Percentiles rank a stretch among this genome's conserved stretches.
These are phyloP conservation scores for Pythium insidiosum DNA, from an alignment of 352 stramenopile species.

Conservation along the genomic window DNA sequence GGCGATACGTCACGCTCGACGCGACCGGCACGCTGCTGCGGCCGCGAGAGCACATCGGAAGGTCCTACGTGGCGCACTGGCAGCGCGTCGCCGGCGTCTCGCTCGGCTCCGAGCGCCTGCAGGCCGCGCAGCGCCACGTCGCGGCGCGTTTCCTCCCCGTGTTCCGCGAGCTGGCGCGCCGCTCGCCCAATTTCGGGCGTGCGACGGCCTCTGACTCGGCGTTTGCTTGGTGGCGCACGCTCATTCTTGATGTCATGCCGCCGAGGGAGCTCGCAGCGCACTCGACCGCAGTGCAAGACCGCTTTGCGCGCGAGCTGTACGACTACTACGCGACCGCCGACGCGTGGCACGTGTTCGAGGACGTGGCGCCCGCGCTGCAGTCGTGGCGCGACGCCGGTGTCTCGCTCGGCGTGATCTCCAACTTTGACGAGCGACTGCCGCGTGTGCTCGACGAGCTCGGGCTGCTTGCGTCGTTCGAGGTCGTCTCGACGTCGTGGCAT, in stretches of 20 bases:
- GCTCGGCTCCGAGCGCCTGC: too few species aligned
- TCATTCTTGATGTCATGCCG: slow-evolving; percentile 41
- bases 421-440: slow-evolving; percentile 70
- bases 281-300: background rate
- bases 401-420: too few species aligned
- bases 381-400: slow-evolving; percentile 20
- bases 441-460: slow-evolving; percentile 27
- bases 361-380: slow-evolving; percentile 34
- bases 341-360: slow-evolving; percentile 57
- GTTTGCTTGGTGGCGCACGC: slow-evolving; percentile 46
- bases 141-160: slow-evolving; percentile 11
- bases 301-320: slow-evolving; percentile 42
- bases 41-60: slow-evolving; percentile 28
- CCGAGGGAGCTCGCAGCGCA: slow-evolving; percentile 12
- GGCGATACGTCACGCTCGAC: too few species aligned
- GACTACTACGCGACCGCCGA: slow-evolving; percentile 31
- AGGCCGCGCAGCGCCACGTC: slow-evolving; percentile 49
- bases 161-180: slow-evolving; percentile 21
- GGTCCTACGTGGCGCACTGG: too few species aligned
- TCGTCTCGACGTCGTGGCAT: too few species aligned
- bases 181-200: slow-evolving; percentile 44
- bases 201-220: background rate
- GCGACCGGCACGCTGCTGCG: slow-evolving; percentile 65
- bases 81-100: too few species aligned
- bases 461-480: too few species aligned